Base-by-base conservation (phyloP, 2,329 filamentous ascomycete species). In the Colletotrichum somersetense region DNA sequence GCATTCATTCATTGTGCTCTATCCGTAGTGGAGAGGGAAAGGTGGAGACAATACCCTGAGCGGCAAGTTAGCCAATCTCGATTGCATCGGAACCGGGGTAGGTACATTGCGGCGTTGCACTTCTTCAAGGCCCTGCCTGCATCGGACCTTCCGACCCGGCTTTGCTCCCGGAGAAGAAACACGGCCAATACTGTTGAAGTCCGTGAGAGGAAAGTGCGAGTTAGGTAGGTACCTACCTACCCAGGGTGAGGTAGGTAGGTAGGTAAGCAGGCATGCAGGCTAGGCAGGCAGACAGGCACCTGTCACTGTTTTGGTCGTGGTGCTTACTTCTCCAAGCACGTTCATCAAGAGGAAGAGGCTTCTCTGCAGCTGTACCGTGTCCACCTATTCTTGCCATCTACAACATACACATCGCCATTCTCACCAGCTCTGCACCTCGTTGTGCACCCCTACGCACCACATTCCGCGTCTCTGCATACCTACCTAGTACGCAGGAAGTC, bases 81-180 rank as follows among this genome's bases (percentile, higher is more conserved):
- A 61, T 40, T 65, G 40, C 66, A 69, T 70, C 55, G 66, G 66
- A 16, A 64, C 33, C 55, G 46, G 70, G 70, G 40, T 61, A 55
- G 52, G 66, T 52, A 67, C 57, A 58, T 53, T 52, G 44, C 44
- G 42, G 35, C 56, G 50, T 48, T 62, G 67, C 52, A 42, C 23
- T 53, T 57, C 23, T 63, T 40, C 64, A 57, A 42, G 58, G 50
- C 52, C 38, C 64, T 57, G 64, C 16, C 64, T 57, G 64, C 16
- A 48, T 62, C n/a, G 55, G n/a, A 35, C 33, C 33, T 64, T 64
- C 62, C 50, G 62, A 55, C 4, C 35, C 48, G 23, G 38, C 35
- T 33, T 44, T 44, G 62, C 16, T 55, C 53, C 38, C 50, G 48
- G 50, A n/a, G 59, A 52, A 53, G 62, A 55, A 44, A 16, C 18